Percentiles rank a stretch among this genome's conserved stretches.
Evolutionary conservation across 176 grass and related monocot genomes (phyloP).

Genomic region (Triticum dicoccoides): DNA sequence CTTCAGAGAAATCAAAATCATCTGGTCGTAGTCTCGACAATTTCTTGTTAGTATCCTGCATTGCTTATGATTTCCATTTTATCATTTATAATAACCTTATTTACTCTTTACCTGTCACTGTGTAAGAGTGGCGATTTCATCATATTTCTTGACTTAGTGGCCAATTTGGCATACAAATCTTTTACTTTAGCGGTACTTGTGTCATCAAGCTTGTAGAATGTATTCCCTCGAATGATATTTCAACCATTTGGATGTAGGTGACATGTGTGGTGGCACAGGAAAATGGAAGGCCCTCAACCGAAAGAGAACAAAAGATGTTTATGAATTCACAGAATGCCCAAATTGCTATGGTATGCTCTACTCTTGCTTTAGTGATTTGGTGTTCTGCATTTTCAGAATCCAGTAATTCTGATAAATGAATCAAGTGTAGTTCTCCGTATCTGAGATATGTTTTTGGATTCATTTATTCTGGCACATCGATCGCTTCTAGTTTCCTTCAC

Average conservation of each 20-base stretch:
- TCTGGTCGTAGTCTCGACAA: background rate
- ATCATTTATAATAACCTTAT: background rate
- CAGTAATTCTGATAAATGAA: background rate
- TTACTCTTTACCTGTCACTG: background rate
- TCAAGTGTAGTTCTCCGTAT: background rate
- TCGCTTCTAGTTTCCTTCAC: background rate
- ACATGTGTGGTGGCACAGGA: constrained; percentile 97
- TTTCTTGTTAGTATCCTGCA: background rate
- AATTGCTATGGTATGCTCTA: constrained; percentile 84
- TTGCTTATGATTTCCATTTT: background rate
- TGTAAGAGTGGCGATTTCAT: background rate
- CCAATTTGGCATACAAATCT: background rate
- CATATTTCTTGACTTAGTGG: background rate
- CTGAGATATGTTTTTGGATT: background rate
- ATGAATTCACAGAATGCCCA: constrained; percentile 92
- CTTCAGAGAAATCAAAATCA: background rate
- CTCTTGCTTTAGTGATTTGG: background rate
- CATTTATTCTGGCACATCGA: background rate
- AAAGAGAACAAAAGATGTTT: constrained; percentile 97
- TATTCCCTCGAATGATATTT: constrained; percentile 18
- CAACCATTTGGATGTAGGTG: constrained; percentile 50
- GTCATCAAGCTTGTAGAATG: background rate
- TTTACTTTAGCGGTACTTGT: background rate
- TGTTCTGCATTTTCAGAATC: background rate
- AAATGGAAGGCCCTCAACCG: constrained; percentile 99